These are phyloP conservation scores for Neurospora terricola DNA, from an alignment of 495 filamentous ascomycete species.

Conservation along the genomic window DNA sequence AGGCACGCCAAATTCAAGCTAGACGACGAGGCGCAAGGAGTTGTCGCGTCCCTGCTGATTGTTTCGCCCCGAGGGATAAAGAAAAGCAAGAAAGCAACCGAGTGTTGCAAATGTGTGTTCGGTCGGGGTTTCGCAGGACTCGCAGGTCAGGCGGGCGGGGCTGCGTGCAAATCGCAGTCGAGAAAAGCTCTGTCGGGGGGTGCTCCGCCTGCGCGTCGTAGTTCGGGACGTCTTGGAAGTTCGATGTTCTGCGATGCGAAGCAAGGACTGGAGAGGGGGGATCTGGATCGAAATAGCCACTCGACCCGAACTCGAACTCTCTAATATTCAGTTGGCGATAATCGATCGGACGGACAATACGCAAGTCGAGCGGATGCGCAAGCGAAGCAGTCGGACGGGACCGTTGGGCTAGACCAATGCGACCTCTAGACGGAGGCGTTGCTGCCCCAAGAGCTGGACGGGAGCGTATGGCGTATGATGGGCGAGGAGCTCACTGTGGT, in stretches of 20 bases:
- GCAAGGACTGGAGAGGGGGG: background rate
- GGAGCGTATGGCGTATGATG: background rate
- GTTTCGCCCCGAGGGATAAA: background rate
- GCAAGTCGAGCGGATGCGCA: background rate
- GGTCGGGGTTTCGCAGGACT: background rate
- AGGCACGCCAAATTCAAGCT: constrained; percentile 4
- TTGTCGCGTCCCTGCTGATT: background rate
- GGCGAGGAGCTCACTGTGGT: background rate
- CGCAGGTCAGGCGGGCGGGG: background rate
- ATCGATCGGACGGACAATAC: background rate
- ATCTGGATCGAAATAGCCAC: background rate
- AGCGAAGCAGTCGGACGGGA: background rate
- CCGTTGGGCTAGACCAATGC: background rate
- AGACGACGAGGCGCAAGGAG: background rate
- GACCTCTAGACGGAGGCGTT: background rate
- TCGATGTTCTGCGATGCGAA: background rate
- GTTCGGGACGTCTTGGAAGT: background rate
- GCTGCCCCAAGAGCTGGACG: background rate
- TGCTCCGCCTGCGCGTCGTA: background rate
- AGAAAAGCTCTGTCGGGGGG: background rate
- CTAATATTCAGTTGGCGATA: background rate
- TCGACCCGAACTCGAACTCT: background rate
- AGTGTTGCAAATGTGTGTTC: background rate
- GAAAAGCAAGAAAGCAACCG: background rate
- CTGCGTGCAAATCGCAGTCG: background rate